Evolutionary conservation across 169 alveolate genomes (phyloP), one percentile per base, ranked within the genome.

Genomic region (Babesia bovis): DNA sequence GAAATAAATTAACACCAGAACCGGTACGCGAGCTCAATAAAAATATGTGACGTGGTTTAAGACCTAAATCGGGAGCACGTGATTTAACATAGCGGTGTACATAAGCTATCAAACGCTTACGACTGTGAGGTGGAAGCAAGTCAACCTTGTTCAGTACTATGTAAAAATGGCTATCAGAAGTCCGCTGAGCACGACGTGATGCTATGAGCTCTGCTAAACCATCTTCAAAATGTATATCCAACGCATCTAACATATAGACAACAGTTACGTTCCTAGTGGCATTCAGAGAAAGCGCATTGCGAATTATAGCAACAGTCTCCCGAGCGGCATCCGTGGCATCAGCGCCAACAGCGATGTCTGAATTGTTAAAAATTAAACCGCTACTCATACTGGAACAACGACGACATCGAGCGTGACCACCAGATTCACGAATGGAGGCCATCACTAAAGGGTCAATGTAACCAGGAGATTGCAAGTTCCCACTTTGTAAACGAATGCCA

Each of bases 401-500:
- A 36, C 52, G 60, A 28, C 85, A 75, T 0, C 44, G 58, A 10
- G 71, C 67, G 1, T 40, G 23, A 13, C 53, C 77, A 9, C 42
- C 23, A 1, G 50, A 28, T 26, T 49, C 55, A 0, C 12, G n/a
- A 0, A 59, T 25, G 19, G 38, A 47, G 0, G 28, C 15, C 9
- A 67, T 38, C 0, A 19, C 66, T 4, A 3, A 36, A 0, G 52
- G 45, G 2, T 25, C 85, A 9, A 77, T 61, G 33, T 25, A 78
- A 13, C 87, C 87, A 33, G 26, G 42, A 0, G 13, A 1, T 6
- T 13, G 35, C 15, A 12, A 21, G 36, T 84, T 68, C 4, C 28
- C 28, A 25, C 83, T 49, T 45, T 87, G 93, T 41, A 87, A 60
- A 30, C 63, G 56, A 23, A 84, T 75, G 51, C 93, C 93, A 49